Percentiles rank a stretch among this genome's conserved stretches.
Evolutionary conservation across 306 rosid genomes (phyloP).

Genomic region (Fragaria ananassa): DNA sequence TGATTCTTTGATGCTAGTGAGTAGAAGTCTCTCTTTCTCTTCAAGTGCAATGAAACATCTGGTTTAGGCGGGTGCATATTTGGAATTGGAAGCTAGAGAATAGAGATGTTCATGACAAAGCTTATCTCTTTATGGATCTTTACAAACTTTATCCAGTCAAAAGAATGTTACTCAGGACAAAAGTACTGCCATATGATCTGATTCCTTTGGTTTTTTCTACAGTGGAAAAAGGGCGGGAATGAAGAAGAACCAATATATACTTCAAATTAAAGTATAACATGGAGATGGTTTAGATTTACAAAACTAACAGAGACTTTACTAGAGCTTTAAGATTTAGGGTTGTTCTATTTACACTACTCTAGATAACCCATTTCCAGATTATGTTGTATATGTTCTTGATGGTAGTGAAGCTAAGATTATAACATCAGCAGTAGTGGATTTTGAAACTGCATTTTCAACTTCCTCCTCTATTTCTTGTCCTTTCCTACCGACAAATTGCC

Average conservation of each 20-base stretch:
- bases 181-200: background rate
- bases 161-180: background rate
- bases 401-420: background rate
- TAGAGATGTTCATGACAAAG: background rate
- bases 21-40: background rate
- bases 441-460: background rate
- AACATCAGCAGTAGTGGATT: background rate
- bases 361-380: background rate
- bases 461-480: background rate
- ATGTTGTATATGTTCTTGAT: background rate
- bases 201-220: background rate
- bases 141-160: background rate
- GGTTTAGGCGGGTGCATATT: background rate
- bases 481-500: background rate
- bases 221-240: background rate
- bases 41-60: background rate
- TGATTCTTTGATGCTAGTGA: background rate
- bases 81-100: background rate
- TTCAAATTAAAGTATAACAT: slow-evolving; percentile 2
- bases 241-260: background rate
- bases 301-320: background rate
- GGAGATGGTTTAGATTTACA: background rate
- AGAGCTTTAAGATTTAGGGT: background rate
- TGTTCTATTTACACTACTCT: background rate
- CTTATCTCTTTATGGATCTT: background rate